Conservation (phyloP, 2,329 filamentous ascomycete species). For the Podosphaera aphanis region DNA sequence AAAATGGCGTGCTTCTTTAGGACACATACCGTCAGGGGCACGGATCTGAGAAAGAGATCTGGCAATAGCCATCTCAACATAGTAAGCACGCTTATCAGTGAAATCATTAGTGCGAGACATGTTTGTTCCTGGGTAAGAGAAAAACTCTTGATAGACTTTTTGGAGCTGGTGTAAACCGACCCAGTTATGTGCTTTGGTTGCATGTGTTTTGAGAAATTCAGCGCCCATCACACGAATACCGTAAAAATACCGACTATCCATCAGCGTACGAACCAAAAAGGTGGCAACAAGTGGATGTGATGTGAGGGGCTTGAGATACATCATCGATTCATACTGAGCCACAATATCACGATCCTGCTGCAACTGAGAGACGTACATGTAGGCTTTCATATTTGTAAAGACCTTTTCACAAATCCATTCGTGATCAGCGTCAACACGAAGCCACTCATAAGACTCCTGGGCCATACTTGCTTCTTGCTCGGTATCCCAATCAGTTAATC, state of each 20-base stretch:
- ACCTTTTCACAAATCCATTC: slow-evolving; percentile 87
- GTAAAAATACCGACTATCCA: slow-evolving; percentile 83
- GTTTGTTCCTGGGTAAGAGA: slow-evolving; percentile 54
- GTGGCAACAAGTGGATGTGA: slow-evolving; percentile 68
- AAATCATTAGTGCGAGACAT: slow-evolving; percentile 85
- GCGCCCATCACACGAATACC: slow-evolving; percentile 77
- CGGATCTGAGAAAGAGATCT: slow-evolving; percentile 58
- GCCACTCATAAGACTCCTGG: slow-evolving; percentile 94
- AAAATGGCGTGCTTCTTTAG: slow-evolving; percentile 56
- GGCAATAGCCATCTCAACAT: slow-evolving; percentile 64
- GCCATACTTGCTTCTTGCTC: slow-evolving; percentile 84
- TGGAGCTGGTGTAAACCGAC: slow-evolving; percentile 67
- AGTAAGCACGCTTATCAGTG: slow-evolving; percentile 61
- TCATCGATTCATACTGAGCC: slow-evolving; percentile 56
- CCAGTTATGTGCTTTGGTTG: slow-evolving; percentile 45
- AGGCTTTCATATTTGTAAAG: slow-evolving; percentile 56
- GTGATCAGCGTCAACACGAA: slow-evolving; percentile 90
- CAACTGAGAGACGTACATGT: slow-evolving; percentile 95
- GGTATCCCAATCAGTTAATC: slow-evolving; percentile 66
- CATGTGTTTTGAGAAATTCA: slow-evolving; percentile 52
- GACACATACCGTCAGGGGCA: slow-evolving; percentile 31
- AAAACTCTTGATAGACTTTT: slow-evolving; percentile 69
- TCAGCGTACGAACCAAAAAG: slow-evolving; percentile 67
- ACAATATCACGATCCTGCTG: slow-evolving; percentile 94
- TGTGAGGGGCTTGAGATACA: slow-evolving; percentile 43